Conservation (phyloP, 768 basidiomycete species). For the Rhodotorula kratochvilovae region DNA sequence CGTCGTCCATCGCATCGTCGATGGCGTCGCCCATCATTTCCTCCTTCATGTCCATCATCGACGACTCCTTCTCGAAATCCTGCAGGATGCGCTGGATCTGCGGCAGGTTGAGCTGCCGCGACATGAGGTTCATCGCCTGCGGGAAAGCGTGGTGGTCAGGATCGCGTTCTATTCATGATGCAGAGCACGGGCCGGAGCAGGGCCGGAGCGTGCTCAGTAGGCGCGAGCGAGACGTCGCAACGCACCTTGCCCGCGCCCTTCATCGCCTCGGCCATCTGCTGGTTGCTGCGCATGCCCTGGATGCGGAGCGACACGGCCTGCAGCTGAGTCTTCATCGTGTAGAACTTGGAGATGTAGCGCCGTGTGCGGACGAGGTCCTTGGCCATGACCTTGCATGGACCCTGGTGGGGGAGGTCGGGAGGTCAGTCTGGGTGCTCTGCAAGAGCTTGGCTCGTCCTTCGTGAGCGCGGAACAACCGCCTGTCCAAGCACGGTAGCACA, state of each 20-base stretch:
- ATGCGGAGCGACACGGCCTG: conserved; percentile 93
- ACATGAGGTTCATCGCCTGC: conserved; percentile 98
- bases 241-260: conserved; percentile 89
- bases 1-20: conserved; percentile 79
- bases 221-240: conserved; percentile 26
- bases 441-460: background rate
- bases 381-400: conserved; percentile 98
- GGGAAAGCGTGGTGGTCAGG: background rate
- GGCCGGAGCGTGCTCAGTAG: too few species aligned
- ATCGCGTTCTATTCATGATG: too few species aligned
- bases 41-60: conserved; percentile 99
- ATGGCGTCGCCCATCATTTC: conserved; percentile 99
- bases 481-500: too few species aligned
- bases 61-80: conserved; percentile 94
- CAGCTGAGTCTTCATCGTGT: conserved; percentile 96
- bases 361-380: conserved; percentile 96
- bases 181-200: too few species aligned
- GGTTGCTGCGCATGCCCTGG: conserved; percentile 92
- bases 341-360: conserved; percentile 94
- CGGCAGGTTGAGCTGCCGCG: conserved; percentile 88
- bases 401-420: conserved; percentile 53
- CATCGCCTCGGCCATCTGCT: conserved; percentile 99
- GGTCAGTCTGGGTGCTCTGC: background rate
- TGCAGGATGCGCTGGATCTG: conserved; percentile 93
- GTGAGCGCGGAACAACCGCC: too few species aligned